Evolutionary conservation across 2,329 filamentous ascomycete species (phyloP), one percentile per base, ranked within the genome.

Genomic region (Ceratocystis huliohia): DNA sequence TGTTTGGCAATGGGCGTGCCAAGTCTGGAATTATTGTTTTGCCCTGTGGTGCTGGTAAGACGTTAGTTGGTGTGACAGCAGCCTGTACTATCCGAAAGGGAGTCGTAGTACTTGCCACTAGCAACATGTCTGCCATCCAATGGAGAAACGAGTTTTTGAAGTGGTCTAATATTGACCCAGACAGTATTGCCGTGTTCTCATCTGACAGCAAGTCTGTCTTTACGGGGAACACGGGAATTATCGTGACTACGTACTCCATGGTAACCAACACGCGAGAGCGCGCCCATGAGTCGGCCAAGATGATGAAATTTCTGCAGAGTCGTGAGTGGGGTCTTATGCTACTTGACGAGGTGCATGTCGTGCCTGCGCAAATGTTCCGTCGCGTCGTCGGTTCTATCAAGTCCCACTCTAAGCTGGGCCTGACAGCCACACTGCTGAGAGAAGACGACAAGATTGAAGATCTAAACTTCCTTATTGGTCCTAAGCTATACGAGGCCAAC

Each of bases 361-460:
- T 97, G 10, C 94, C 94, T 0, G 94, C 94, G 37, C 90, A 93
- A 69, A 96, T 97, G 77, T 99, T 99, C 78, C 83, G 94, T 74
- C 91, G 91, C 71, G 94, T 97, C 70, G 96, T 92, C 1, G 90
- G 89, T 59, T 87, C 88, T 2, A 95, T 99, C 76, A 95, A 95
- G 72, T 91, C 92, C 1, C 94, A 99, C 74, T 91, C 91, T 10
- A 99, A 99, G 75, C 83, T 99, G 6, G 94, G 94, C 5, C 79
- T 99, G 48, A 99, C 94, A 0, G 94, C 94, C 0, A 99, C 94
- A 0, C 79, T 99, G 10, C 84, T 99, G 17, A 85, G 94, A 79
- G 94, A 99, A 76, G 94, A 99, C 73, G 93, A 99, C 80, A 97
- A 97, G 78, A 99, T 99, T 73, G 90, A 89, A 30, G 92, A 97